A percentile compares a stretch with the other conserved stretches of the same genome.
phyloP scores from a whole-genome alignment of 192 early-diverging fungal species.

The Globomyces pollinis-pini region DNA sequence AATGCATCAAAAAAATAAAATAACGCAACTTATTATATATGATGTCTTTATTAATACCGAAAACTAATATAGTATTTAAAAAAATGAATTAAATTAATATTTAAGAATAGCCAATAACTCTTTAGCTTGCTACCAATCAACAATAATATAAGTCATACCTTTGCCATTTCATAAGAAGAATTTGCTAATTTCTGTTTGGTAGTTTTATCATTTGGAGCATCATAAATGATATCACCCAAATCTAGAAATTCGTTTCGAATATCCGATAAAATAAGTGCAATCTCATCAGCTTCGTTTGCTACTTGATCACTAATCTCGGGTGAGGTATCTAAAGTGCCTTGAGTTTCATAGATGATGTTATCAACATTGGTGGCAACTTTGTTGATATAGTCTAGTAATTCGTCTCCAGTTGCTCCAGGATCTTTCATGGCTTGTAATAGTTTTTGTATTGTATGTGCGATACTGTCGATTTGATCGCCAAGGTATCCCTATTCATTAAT shows the following conservation, averaged over 20 bases:
- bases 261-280: constrained; percentile 12
- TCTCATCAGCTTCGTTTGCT: constrained; percentile 2
- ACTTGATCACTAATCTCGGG: constrained; percentile 13
- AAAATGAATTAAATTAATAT: constrained; percentile 1
- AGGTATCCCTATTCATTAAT: constrained; percentile 18
- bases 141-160: constrained; percentile 15
- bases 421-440: constrained; percentile 20
- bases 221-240: constrained; percentile 2
- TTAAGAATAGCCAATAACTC: constrained; percentile 17
- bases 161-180: constrained; percentile 28
- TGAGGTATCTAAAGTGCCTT: constrained; percentile 13
- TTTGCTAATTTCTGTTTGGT: constrained; percentile 22
- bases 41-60: no score
- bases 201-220: constrained; percentile 7
- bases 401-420: neutral
- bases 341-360: constrained; percentile 22
- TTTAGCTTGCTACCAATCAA: constrained; percentile 20
- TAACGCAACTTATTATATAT: no score
- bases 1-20: no score
- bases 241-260: constrained; percentile 8
- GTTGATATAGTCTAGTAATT: constrained; percentile 6
- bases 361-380: constrained; percentile 15
- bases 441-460: constrained; percentile 22
- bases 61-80: no score
- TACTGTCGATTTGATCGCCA: constrained; percentile 28